phyloP scores from a whole-genome alignment of 2,329 filamentous ascomycete species.

The Colletotrichum aenigma region DNA sequence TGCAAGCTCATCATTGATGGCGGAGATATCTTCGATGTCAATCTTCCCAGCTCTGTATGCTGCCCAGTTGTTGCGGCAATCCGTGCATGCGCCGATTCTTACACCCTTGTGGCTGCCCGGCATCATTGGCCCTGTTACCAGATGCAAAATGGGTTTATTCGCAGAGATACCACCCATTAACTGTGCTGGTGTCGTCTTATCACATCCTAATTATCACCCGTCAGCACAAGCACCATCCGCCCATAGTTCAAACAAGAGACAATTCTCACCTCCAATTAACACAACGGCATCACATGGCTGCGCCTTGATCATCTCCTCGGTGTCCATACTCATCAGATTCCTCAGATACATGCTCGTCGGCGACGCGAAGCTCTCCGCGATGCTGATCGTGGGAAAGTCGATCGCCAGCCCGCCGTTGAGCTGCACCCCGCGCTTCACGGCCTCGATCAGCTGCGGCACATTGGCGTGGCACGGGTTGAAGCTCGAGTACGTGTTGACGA shows the following conservation, averaged over 20 bases:
- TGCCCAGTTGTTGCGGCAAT: constrained; percentile 78
- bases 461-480: constrained; percentile 81
- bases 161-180: constrained; percentile 78
- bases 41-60: constrained; percentile 67
- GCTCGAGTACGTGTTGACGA: constrained; percentile 74
- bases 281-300: constrained; percentile 74
- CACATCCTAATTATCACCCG: constrained; percentile 57
- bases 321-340: constrained; percentile 81
- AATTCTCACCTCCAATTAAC: constrained; percentile 66
- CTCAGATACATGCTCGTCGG: constrained; percentile 78
- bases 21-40: constrained; percentile 74
- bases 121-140: constrained; percentile 79
- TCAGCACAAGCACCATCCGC: background rate
- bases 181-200: constrained; percentile 77
- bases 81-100: constrained; percentile 74
- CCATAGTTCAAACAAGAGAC: too few relatives aligned
- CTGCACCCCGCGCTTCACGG: constrained; percentile 71
- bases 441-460: constrained; percentile 73
- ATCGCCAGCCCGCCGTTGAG: constrained; percentile 70
- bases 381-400: constrained; percentile 75
- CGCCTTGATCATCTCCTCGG: constrained; percentile 77
- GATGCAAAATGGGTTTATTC: constrained; percentile 71
- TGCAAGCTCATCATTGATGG: constrained; percentile 74
- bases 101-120: constrained; percentile 69
- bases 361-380: constrained; percentile 71